These are phyloP conservation scores for Coffea eugenioides DNA, from an alignment of 257 asterid species.

Conservation along the genomic window DNA sequence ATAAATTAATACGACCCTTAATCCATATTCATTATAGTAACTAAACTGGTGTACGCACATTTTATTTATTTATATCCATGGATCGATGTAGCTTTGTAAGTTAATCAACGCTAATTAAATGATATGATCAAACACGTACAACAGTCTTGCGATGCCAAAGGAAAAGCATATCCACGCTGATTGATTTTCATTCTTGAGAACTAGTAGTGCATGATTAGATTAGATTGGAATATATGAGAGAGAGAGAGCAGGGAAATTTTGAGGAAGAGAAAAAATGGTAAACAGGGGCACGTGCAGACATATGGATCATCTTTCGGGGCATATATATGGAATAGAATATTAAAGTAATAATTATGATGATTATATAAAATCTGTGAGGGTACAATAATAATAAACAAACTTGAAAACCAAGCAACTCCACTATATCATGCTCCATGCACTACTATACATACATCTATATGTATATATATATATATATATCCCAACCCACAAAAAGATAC, in stretches of 20 bases:
- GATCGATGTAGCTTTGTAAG: not conserved
- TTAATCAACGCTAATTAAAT: not conserved
- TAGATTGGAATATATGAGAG: not conserved
- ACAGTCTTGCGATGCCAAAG: no score
- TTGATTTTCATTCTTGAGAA: no score
- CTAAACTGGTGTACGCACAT: no score
- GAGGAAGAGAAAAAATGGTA: not conserved
- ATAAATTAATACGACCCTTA: not conserved
- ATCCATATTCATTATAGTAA: no score
- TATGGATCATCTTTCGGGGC: slow-evolving; percentile 21
- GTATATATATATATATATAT: no score
- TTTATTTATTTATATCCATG: no score
- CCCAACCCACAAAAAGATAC: slow-evolving; percentile 44
- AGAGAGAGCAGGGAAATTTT: not conserved
- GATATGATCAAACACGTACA: no score
- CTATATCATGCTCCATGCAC: slow-evolving; percentile 7
- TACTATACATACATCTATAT: not conserved
- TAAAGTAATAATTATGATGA: not conserved
- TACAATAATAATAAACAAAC: slow-evolving; percentile 33
- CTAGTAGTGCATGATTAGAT: no score
- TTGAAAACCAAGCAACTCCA: slow-evolving; percentile 56
- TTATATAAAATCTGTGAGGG: slow-evolving; percentile 11
- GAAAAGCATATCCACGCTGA: no score
- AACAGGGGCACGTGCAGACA: slow-evolving; percentile 45
- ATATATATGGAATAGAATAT: slow-evolving; percentile 16